Conservation (phyloP, 352 stramenopile species). For the Phytophthora melonis region DNA sequence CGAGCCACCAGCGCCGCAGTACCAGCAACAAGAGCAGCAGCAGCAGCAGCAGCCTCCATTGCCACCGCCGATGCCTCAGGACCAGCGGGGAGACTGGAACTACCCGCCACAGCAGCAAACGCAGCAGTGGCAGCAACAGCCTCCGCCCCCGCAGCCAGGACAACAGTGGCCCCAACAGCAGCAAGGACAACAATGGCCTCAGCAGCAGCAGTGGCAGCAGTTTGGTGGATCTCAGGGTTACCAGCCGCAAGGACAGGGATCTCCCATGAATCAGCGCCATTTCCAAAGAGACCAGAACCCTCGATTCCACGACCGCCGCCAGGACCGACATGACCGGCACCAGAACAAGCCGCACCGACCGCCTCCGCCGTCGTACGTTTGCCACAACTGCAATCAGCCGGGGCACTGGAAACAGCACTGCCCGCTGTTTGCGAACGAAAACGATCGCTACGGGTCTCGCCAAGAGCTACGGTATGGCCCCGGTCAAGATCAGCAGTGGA, state of each 20-base stretch:
- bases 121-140: conserved; percentile 24
- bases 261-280: conserved; percentile 20
- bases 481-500: conserved; percentile 24
- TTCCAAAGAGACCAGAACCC: conserved; percentile 38
- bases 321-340: conserved; percentile 30
- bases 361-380: conserved; percentile 73
- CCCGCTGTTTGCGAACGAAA: conserved; percentile 45
- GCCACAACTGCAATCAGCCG: conserved; percentile 78
- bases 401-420: conserved; percentile 88
- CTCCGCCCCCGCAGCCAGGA: conserved; percentile 1
- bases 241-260: conserved; percentile 10
- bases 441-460: conserved; percentile 15
- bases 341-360: conserved; percentile 41
- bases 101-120: conserved; percentile 12
- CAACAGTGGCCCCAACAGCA: conserved; percentile 8
- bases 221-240: conserved; percentile 26
- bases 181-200: conserved; percentile 2
- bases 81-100: conserved; percentile 25
- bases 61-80: conserved; percentile 17
- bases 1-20: conserved; percentile 21
- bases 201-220: conserved; percentile 18
- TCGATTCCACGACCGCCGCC: conserved; percentile 34
- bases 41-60: conserved; percentile 25
- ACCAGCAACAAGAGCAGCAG: conserved; percentile 10
- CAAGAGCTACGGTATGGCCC: conserved; percentile 16